A percentile compares a stretch with the other conserved stretches of the same genome.
Conservation (phyloP, 2,329 filamentous ascomycete species). For the Cercospora sp. region DNA sequence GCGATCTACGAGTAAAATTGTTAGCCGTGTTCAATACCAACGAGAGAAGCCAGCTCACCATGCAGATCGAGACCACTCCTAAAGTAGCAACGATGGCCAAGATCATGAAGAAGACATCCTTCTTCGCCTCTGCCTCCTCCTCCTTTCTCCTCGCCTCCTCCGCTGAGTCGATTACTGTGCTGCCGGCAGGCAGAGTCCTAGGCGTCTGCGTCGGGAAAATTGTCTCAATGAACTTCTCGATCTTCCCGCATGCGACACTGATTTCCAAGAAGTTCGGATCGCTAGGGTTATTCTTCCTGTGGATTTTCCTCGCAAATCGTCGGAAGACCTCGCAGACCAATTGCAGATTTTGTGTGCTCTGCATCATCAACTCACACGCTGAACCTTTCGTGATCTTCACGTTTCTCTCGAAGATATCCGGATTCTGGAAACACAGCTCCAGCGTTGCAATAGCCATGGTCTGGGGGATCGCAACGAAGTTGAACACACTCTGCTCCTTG, state of each 20-base stretch:
- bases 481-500: slow-evolving; percentile 95
- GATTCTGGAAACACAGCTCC: slow-evolving; percentile 89
- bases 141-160: slow-evolving; percentile 59
- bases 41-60: slow-evolving; percentile 62
- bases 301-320: slow-evolving; percentile 75
- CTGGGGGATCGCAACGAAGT: slow-evolving; percentile 97
- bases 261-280: slow-evolving; percentile 93
- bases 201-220: slow-evolving; percentile 85
- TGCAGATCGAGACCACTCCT: slow-evolving; percentile 67
- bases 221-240: slow-evolving; percentile 92
- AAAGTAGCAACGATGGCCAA: slow-evolving; percentile 68
- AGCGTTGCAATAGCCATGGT: slow-evolving; percentile 96
- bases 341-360: slow-evolving; percentile 86
- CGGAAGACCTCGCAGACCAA: slow-evolving; percentile 81
- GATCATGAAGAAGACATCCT: slow-evolving; percentile 64
- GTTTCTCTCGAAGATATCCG: slow-evolving; percentile 78
- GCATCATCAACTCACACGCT: slow-evolving; percentile 85
- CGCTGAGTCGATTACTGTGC: slow-evolving; percentile 45
- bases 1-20: slow-evolving; percentile 60
- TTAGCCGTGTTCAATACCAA: slow-evolving; percentile 7
- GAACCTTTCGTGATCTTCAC: slow-evolving; percentile 97
- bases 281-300: slow-evolving; percentile 88
- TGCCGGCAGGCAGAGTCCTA: slow-evolving; percentile 46
- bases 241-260: slow-evolving; percentile 86
- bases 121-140: slow-evolving; percentile 53